These are phyloP conservation scores for Buddleja alternifolia DNA, from an alignment of 257 asterid species.

Conservation along the genomic window DNA sequence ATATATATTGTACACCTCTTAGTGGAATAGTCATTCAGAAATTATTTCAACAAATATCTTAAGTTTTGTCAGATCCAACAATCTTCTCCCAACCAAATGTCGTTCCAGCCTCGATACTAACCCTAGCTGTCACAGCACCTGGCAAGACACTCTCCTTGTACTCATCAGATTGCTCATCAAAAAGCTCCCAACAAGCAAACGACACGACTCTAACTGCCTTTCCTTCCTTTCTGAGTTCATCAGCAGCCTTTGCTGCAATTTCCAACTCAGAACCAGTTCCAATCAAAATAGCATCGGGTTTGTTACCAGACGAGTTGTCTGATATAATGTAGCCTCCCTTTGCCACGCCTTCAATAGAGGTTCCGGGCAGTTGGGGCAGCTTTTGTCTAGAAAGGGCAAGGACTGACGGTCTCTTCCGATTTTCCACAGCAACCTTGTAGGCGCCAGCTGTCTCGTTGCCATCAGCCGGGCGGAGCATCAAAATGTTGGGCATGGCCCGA, in stretches of 20 bases:
- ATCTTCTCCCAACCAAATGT: constrained; percentile 76
- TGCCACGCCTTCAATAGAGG: constrained; percentile 68
- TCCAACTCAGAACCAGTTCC: constrained; percentile 82
- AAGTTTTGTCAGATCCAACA: too few relatives aligned
- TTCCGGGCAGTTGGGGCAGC: constrained; percentile 64
- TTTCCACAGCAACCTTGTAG: constrained; percentile 73
- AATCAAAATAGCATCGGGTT: constrained; percentile 64
- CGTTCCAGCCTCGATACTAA: constrained; percentile 83
- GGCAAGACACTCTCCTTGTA: constrained; percentile 83
- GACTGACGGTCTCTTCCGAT: constrained; percentile 69
- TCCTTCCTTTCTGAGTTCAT: constrained; percentile 77
- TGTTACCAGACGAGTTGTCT: constrained; percentile 61
- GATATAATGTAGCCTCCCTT: constrained; percentile 72
- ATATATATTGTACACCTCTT: too few relatives aligned
- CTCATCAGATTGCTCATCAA: constrained; percentile 64
- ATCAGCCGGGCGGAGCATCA: constrained; percentile 87
- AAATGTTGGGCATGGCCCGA: constrained; percentile 78
- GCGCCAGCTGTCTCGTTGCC: constrained; percentile 90
- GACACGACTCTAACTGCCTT: constrained; percentile 81
- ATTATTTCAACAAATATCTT: too few relatives aligned
- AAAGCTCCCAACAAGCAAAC: constrained; percentile 82
- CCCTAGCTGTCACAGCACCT: constrained; percentile 61
- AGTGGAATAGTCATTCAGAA: too few relatives aligned
- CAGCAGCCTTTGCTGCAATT: constrained; percentile 69
- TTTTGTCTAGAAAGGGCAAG: constrained; percentile 74